A percentile compares a stretch with the other conserved stretches of the same genome.
These are phyloP conservation scores for Lablab purpureus DNA, from an alignment of 306 rosid species.

Conservation along the genomic window DNA sequence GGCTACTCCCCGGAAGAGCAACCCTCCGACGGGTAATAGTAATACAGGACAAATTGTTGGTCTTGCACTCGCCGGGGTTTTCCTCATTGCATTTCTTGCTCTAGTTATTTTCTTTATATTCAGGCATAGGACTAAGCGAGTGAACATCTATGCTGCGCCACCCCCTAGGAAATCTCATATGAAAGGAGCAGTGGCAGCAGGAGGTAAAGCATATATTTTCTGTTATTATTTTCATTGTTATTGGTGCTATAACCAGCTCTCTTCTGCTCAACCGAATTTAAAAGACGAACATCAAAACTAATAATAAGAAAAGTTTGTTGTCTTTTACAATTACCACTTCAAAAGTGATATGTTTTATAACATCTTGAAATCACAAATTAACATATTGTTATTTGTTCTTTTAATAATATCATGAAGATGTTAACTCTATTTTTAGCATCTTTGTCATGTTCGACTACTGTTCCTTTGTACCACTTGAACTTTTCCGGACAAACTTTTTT, in stretches of 20 bases:
- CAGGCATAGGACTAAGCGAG: slow-evolving; percentile 50
- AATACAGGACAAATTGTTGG: slow-evolving; percentile 51
- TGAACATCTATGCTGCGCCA: slow-evolving; percentile 16
- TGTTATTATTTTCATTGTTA: not conserved
- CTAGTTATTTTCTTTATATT: slow-evolving; percentile 33
- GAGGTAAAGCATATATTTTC: not conserved
- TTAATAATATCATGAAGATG: too few relatives aligned
- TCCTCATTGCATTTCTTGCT: slow-evolving; percentile 56
- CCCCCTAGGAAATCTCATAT: slow-evolving; percentile 47
- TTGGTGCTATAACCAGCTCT: not conserved
- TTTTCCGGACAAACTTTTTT: too few relatives aligned
- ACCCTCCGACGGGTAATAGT: slow-evolving; percentile 6
- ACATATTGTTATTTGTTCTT: too few relatives aligned
- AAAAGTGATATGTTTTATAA: too few relatives aligned
- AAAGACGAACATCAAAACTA: not conserved
- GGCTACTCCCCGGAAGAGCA: slow-evolving; percentile 12
- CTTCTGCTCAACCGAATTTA: not conserved
- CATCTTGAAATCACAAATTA: too few relatives aligned
- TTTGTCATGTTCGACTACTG: too few relatives aligned
- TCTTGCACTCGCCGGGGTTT: slow-evolving; percentile 54
- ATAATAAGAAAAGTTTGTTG: too few relatives aligned
- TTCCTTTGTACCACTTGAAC: too few relatives aligned
- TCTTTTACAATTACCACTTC: not conserved
- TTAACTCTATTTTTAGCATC: too few relatives aligned
- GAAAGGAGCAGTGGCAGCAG: slow-evolving; percentile 48